Conservation (phyloP, 1,284 basidiomycete species). For the Ceraceosorus guamensis region DNA sequence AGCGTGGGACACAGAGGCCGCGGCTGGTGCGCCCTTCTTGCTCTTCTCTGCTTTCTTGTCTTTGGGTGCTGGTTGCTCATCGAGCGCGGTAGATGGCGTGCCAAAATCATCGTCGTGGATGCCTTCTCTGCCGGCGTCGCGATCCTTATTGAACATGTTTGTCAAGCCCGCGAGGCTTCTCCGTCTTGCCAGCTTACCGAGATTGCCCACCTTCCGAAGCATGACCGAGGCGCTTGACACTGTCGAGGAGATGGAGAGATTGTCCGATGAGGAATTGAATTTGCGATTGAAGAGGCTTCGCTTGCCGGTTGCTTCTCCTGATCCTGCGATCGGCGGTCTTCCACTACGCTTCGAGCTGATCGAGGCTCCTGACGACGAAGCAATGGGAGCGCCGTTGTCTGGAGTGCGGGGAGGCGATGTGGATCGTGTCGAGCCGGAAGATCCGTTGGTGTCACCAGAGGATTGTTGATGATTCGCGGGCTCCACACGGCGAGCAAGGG, state of each 20-base stretch:
- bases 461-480: too few relatives aligned
- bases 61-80: slow-evolving; percentile 34
- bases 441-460: slow-evolving; percentile 30
- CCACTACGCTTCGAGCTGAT: slow-evolving; percentile 35
- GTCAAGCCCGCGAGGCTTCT: slow-evolving; percentile 87
- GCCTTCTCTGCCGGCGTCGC: slow-evolving; percentile 59
- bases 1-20: slow-evolving; percentile 72
- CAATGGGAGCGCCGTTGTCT: slow-evolving; percentile 26
- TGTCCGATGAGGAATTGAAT: slow-evolving; percentile 88
- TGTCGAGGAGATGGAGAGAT: slow-evolving; percentile 90
- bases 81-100: slow-evolving; percentile 49
- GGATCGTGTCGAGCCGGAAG: slow-evolving; percentile 35
- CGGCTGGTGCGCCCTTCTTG: slow-evolving; percentile 61
- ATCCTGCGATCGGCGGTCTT: slow-evolving; percentile 29
- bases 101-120: slow-evolving; percentile 56
- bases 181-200: slow-evolving; percentile 81
- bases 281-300: slow-evolving; percentile 76
- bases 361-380: slow-evolving; percentile 34
- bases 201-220: slow-evolving; percentile 89
- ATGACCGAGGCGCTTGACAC: slow-evolving; percentile 93
- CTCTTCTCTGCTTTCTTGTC: slow-evolving; percentile 48
- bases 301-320: slow-evolving; percentile 23
- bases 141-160: slow-evolving; percentile 61
- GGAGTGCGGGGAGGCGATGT: slow-evolving; percentile 37
- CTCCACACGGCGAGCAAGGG: too few relatives aligned